Conservation (phyloP, 768 basidiomycete genomes). For the Boletus pseudo-olivaceus region DNA sequence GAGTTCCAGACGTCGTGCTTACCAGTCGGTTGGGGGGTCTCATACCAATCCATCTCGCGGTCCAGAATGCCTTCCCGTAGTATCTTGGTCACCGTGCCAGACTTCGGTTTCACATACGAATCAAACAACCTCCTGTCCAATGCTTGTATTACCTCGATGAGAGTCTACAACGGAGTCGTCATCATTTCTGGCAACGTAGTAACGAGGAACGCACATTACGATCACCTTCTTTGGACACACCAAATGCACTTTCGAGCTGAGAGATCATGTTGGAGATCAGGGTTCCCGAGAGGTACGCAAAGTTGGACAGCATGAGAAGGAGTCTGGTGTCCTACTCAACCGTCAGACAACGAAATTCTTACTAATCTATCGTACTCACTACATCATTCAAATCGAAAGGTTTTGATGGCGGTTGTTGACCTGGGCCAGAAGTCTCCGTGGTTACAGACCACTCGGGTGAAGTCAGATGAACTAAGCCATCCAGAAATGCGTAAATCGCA, state of each 20-base stretch:
- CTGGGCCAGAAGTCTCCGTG: constrained; percentile 5
- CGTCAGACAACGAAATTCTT: background rate
- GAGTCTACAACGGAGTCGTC: constrained; percentile 41
- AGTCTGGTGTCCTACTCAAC: constrained; percentile 74
- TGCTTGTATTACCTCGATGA: constrained; percentile 74
- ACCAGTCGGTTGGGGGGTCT: constrained; percentile 91
- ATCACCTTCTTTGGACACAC: constrained; percentile 68
- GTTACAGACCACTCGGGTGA: constrained; percentile 56
- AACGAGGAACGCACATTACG: constrained; percentile 47
- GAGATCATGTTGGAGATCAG: constrained; percentile 77
- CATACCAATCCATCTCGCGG: constrained; percentile 86
- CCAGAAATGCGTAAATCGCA: constrained; percentile 77
- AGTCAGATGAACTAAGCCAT: constrained; percentile 79
- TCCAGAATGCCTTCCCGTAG: constrained; percentile 79
- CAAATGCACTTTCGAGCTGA: constrained; percentile 76
- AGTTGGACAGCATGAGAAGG: constrained; percentile 86
- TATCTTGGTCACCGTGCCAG: constrained; percentile 60
- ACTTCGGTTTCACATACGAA: constrained; percentile 80
- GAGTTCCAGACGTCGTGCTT: constrained; percentile 15
- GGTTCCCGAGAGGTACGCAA: constrained; percentile 65
- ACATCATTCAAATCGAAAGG: constrained; percentile 56
- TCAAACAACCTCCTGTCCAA: constrained; percentile 89
- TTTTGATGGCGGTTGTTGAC: constrained; percentile 25
- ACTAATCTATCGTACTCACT: constrained; percentile 38
- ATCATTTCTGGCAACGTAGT: background rate